These are phyloP conservation scores for Globisporangium radiosum DNA, from an alignment of 352 stramenopile genomes.

Conservation along the genomic window DNA sequence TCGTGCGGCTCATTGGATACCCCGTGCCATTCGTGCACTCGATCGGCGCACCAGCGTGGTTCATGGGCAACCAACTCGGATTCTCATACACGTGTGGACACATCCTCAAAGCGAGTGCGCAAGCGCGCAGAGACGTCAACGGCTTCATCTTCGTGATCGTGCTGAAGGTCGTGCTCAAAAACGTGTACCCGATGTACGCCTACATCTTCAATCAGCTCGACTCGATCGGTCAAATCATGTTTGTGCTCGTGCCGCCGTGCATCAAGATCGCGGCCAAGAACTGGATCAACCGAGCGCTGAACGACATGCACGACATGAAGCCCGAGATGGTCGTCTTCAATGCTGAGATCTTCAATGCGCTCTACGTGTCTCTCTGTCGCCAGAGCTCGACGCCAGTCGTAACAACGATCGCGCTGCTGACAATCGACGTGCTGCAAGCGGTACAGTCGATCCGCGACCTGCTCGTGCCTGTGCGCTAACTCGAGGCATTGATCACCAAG, in stretches of 20 bases:
- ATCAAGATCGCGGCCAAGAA: slow-evolving; percentile 22
- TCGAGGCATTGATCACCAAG: slow-evolving; percentile 1
- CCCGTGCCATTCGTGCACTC: slow-evolving; percentile 28
- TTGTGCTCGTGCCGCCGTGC: slow-evolving; percentile 20
- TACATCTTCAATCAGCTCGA: slow-evolving; percentile 19
- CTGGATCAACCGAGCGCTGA: slow-evolving; percentile 3
- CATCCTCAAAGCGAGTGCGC: slow-evolving; percentile 9
- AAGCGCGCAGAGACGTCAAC: not conserved
- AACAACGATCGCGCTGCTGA: slow-evolving; percentile 23
- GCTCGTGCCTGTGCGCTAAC: not conserved
- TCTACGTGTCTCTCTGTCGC: slow-evolving; percentile 38
- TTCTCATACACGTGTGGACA: slow-evolving; percentile 3
- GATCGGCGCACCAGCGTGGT: slow-evolving; percentile 5
- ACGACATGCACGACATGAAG: slow-evolving; percentile 20
- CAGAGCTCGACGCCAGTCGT: slow-evolving; percentile 19
- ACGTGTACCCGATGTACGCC: slow-evolving; percentile 29
- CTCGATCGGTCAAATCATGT: slow-evolving; percentile 7
- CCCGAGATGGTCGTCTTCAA: slow-evolving; percentile 47
- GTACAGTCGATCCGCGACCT: slow-evolving; percentile 34
- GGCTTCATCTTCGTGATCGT: not conserved
- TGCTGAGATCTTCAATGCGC: slow-evolving; percentile 42
- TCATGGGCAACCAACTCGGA: slow-evolving; percentile 9
- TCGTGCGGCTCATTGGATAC: slow-evolving; percentile 11
- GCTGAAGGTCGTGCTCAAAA: slow-evolving; percentile 1
- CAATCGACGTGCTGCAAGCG: slow-evolving; percentile 24